phyloP scores from a whole-genome alignment of 192 early-diverging fungal genomes.

The Linnemannia elongata region DNA sequence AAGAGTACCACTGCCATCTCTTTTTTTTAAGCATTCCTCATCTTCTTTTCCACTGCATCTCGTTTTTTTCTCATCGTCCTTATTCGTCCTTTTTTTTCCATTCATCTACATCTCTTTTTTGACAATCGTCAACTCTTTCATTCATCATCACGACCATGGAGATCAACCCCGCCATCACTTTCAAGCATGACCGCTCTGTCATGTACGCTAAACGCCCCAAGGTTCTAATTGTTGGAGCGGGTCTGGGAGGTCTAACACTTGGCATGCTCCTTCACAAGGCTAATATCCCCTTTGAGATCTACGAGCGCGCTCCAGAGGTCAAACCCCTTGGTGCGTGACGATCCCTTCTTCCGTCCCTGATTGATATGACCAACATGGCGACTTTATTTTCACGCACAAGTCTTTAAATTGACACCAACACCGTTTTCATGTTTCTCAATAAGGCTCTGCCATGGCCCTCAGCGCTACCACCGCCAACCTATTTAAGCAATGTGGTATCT shows the following conservation, averaged over 20 bases:
- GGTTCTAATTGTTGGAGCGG: constrained; percentile 20
- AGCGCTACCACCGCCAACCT: background rate
- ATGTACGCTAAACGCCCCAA: background rate
- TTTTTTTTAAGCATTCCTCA: too few relatives aligned
- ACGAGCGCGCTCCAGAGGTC: constrained; percentile 1
- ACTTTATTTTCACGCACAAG: too few relatives aligned
- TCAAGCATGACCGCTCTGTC: background rate
- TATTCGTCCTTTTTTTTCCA: too few relatives aligned
- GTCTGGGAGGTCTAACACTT: background rate
- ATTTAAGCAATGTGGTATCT: constrained; percentile 2
- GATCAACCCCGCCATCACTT: background rate
- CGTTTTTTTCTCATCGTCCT: too few relatives aligned
- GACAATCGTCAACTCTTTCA: background rate
- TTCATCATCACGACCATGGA: background rate
- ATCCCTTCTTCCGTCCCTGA: too few relatives aligned
- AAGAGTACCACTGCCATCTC: too few relatives aligned
- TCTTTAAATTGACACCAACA: background rate
- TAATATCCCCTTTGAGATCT: constrained; percentile 3
- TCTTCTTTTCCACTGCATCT: too few relatives aligned
- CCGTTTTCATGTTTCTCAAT: background rate
- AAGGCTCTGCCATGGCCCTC: background rate
- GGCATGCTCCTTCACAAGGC: constrained; percentile 13
- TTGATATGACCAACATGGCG: too few relatives aligned
- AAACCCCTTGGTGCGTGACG: background rate
- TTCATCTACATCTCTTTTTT: too few relatives aligned